Percentiles rank a stretch among this genome's conserved stretches.
phyloP scores from a whole-genome alignment of 805 yeast species.

The Lipomyces mesembrius region DNA sequence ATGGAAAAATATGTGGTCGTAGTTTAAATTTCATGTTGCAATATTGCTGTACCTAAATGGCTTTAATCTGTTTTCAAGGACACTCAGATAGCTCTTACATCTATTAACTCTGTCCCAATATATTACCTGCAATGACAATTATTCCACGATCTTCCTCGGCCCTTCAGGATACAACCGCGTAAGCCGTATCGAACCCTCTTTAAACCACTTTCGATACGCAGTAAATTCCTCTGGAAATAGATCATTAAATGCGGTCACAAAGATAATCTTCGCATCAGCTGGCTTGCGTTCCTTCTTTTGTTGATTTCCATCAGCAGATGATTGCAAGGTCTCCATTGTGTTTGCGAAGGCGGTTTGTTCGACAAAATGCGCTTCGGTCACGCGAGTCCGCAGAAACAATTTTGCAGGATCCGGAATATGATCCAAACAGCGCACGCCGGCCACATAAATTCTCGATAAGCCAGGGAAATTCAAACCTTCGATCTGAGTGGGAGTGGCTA shows the following conservation, averaged over 20 bases:
- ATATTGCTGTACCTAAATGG: neutral
- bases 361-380: conserved; percentile 10
- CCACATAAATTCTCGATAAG: conserved; percentile 28
- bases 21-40: neutral
- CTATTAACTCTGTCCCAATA: neutral
- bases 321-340: conserved; percentile 6
- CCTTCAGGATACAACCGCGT: neutral
- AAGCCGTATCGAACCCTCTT: neutral
- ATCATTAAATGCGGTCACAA: conserved; percentile 1
- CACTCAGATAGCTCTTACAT: neutral
- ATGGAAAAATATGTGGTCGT: neutral
- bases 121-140: neutral
- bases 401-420: conserved; percentile 15
- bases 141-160: neutral
- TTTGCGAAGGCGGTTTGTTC: conserved; percentile 13
- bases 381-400: conserved; percentile 8
- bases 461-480: conserved; percentile 33
- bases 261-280: conserved; percentile 6
- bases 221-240: neutral
- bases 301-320: neutral
- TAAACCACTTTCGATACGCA: conserved; percentile 3
- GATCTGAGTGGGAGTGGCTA: conserved; percentile 21
- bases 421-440: conserved; percentile 18
- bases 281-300: neutral
- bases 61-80: neutral